A percentile compares a stretch with the other conserved stretches of the same genome.
Evolutionary conservation across 805 yeast species (phyloP).

Genomic region (Lipomyces japonicus): DNA sequence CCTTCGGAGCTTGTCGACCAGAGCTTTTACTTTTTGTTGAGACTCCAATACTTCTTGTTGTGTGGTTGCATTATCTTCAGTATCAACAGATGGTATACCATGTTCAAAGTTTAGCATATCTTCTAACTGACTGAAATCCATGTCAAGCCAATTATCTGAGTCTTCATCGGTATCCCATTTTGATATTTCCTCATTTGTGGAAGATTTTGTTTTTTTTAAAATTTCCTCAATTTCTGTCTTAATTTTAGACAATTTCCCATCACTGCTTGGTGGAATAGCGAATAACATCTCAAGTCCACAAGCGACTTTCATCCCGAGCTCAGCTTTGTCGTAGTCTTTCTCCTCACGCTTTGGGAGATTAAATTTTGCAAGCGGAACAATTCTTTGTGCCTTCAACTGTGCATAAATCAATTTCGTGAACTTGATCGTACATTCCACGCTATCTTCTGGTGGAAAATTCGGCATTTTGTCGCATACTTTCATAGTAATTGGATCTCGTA

Average conservation of each 20-base stretch:
- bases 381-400: conserved; percentile 27
- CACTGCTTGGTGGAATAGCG: background rate
- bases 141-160: conserved; percentile 30
- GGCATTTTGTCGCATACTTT: conserved; percentile 22
- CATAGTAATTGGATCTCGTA: conserved; percentile 26
- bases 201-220: background rate
- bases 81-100: conserved; percentile 5
- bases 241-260: conserved; percentile 16
- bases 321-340: conserved; percentile 16
- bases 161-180: conserved; percentile 28
- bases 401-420: conserved; percentile 31
- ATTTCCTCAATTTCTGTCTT: conserved; percentile 10
- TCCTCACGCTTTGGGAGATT: background rate
- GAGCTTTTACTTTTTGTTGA: conserved; percentile 6
- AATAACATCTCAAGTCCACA: conserved; percentile 27
- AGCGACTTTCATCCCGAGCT: conserved; percentile 31
- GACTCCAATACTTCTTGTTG: conserved; percentile 3
- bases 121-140: conserved; percentile 24
- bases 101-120: conserved; percentile 15
- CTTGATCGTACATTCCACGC: conserved; percentile 25
- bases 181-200: conserved; percentile 19
- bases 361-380: conserved; percentile 21
- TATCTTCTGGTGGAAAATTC: conserved; percentile 27
- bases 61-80: conserved; percentile 8
- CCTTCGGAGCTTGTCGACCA: conserved; percentile 13